A percentile compares a stretch with the other conserved stretches of the same genome.
Conservation (phyloP, 495 filamentous ascomycete genomes). For the Choiromyces venosus region DNA sequence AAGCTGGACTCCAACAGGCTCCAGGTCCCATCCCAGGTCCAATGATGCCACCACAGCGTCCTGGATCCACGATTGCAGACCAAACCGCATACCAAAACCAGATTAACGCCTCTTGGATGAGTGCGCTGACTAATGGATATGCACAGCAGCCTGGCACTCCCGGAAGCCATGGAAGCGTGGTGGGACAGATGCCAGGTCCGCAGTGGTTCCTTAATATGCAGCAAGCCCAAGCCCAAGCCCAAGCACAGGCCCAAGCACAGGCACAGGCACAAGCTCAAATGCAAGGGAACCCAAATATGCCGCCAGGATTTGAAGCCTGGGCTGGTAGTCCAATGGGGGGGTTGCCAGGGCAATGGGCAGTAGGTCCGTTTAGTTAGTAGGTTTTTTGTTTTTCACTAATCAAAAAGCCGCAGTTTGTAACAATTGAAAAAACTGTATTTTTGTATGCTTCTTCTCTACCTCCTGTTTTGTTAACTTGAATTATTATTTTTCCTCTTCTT, state of each 20-base stretch:
- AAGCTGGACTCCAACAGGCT: slow-evolving; percentile 11
- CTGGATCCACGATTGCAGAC: slow-evolving; percentile 26
- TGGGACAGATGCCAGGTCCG: slow-evolving; percentile 18
- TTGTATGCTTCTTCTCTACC: not conserved
- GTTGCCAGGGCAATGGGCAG: not conserved
- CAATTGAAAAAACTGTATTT: not conserved
- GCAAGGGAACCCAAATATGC: not conserved
- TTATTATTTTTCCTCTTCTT: not conserved
- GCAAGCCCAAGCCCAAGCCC: slow-evolving; percentile 6
- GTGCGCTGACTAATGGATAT: slow-evolving; percentile 17
- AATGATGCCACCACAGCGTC: slow-evolving; percentile 22
- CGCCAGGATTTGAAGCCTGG: not conserved
- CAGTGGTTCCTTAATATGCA: slow-evolving; percentile 27
- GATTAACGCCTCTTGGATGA: slow-evolving; percentile 19
- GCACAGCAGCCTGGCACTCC: slow-evolving; percentile 23
- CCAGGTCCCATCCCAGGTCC: slow-evolving; percentile 14
- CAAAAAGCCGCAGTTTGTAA: not conserved
- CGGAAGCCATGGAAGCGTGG: slow-evolving; percentile 10
- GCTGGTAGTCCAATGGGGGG: not conserved
- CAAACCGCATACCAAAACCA: slow-evolving; percentile 13
- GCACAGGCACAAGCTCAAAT: not conserved
- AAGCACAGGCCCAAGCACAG: not conserved
- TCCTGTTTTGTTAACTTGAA: not conserved
- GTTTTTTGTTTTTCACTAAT: not conserved
- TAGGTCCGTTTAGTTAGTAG: not conserved